A percentile compares a stretch with the other conserved stretches of the same genome.
Conservation (phyloP, 2,329 filamentous ascomycete genomes). For the Cladosporium sp. region DNA sequence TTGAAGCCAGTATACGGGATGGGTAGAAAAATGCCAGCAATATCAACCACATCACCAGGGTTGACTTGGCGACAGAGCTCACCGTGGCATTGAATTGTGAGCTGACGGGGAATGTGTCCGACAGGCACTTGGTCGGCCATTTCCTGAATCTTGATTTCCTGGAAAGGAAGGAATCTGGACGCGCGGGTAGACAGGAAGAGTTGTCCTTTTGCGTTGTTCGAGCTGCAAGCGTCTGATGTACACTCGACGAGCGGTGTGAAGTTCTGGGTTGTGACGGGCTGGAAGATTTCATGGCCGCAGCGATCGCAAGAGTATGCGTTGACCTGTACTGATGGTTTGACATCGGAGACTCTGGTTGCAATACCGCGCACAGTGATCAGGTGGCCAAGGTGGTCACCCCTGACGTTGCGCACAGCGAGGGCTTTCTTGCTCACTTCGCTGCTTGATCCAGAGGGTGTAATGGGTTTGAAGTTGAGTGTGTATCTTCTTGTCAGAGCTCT, state of each 20-base stretch:
- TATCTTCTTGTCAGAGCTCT: conserved; percentile 90
- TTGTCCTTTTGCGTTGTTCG: conserved; percentile 90
- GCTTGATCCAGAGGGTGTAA: conserved; percentile 70
- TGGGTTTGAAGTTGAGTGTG: conserved; percentile 92
- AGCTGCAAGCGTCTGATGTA: conserved; percentile 84
- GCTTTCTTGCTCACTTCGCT: conserved; percentile 61
- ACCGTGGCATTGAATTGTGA: conserved; percentile 89
- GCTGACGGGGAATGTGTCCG: conserved; percentile 88
- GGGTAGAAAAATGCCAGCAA: conserved; percentile 92
- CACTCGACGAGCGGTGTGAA: conserved; percentile 86
- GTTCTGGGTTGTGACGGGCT: conserved; percentile 87
- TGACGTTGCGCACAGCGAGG: conserved; percentile 88
- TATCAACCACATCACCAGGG: conserved; percentile 90
- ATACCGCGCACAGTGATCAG: conserved; percentile 95
- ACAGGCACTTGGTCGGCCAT: conserved; percentile 99
- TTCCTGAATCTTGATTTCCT: conserved; percentile 98
- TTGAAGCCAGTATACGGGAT: conserved; percentile 99
- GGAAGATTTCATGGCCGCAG: conserved; percentile 96
- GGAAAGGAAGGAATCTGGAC: conserved; percentile 95
- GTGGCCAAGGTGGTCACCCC: conserved; percentile 87
- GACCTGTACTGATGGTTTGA: conserved; percentile 96
- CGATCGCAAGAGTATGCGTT: conserved; percentile 97
- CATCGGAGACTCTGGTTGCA: conserved; percentile 91
- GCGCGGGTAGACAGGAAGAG: conserved; percentile 92
- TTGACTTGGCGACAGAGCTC: conserved; percentile 83